phyloP scores from a whole-genome alignment of 306 rosid genomes.

The Oxytropis ochrocephala region DNA sequence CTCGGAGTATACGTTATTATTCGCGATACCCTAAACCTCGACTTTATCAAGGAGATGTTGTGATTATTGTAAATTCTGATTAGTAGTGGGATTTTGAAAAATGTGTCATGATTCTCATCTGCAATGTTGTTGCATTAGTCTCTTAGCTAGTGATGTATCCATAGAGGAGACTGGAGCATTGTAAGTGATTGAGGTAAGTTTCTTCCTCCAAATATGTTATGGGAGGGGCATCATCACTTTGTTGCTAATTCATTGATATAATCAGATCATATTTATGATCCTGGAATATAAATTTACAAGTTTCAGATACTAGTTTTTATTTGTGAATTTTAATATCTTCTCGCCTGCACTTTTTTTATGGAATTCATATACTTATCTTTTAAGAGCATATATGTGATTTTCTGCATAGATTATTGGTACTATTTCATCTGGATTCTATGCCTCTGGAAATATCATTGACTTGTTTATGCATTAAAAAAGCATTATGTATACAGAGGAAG shows the following conservation, averaged over 20 bases:
- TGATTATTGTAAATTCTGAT: slow-evolving; percentile 24
- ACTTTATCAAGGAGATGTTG: slow-evolving; percentile 72
- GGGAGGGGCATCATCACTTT: slow-evolving; percentile 19
- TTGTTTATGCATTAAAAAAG: neutral
- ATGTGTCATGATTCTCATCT: slow-evolving; percentile 17
- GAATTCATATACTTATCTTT: slow-evolving; percentile 11
- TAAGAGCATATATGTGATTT: neutral
- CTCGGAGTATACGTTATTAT: slow-evolving; percentile 78
- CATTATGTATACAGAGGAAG: neutral
- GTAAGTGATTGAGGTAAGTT: slow-evolving; percentile 28
- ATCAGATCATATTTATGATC: slow-evolving; percentile 29
- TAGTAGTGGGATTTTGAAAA: slow-evolving; percentile 16
- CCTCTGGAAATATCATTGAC: neutral
- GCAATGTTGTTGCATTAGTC: slow-evolving; percentile 27
- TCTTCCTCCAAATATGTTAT: slow-evolving; percentile 30
- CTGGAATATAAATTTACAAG: slow-evolving; percentile 29
- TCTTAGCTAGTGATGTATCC: slow-evolving; percentile 15
- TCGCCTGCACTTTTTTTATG: neutral
- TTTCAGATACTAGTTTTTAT: slow-evolving; percentile 23
- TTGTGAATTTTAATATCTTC: slow-evolving; percentile 19
- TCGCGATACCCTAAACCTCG: slow-evolving; percentile 90
- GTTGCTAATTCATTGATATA: slow-evolving; percentile 31
- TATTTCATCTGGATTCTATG: neutral
- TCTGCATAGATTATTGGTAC: neutral
- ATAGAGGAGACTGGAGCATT: slow-evolving; percentile 20